A percentile compares a stretch with the other conserved stretches of the same genome.
phyloP scores from a whole-genome alignment of 2,329 filamentous ascomycete species.

The Cylindrodendrum hubeiense region DNA sequence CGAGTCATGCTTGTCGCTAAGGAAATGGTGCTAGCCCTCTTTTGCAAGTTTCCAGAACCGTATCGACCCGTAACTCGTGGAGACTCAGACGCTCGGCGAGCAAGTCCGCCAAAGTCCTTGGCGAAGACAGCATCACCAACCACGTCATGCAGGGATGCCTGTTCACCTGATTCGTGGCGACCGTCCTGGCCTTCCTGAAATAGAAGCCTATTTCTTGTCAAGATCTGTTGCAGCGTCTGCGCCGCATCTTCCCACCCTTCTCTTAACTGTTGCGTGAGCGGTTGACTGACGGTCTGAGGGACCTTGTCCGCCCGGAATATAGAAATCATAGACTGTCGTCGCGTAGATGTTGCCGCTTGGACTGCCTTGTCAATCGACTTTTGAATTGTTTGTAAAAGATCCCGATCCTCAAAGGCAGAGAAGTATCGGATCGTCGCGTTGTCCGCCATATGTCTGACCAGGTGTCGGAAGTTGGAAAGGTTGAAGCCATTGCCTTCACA shows the following conservation, averaged over 20 bases:
- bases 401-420: constrained; percentile 54
- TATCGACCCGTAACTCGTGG: constrained; percentile 40
- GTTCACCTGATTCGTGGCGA: constrained; percentile 30
- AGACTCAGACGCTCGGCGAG: constrained; percentile 47
- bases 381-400: constrained; percentile 51
- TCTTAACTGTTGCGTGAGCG: constrained; percentile 52
- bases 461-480: constrained; percentile 61
- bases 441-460: constrained; percentile 57
- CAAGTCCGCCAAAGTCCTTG: constrained; percentile 53
- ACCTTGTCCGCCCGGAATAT: constrained; percentile 50
- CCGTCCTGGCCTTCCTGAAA: constrained; percentile 45
- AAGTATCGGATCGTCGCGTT: constrained; percentile 60
- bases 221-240: constrained; percentile 48
- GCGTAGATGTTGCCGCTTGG: constrained; percentile 40
- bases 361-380: constrained; percentile 49
- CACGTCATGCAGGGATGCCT: constrained; percentile 24
- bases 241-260: constrained; percentile 55
- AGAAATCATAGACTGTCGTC: constrained; percentile 51
- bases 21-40: constrained; percentile 41
- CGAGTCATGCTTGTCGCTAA: constrained; percentile 35
- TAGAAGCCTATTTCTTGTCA: constrained; percentile 51
- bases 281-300: constrained; percentile 44
- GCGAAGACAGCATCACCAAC: constrained; percentile 47
- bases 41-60: constrained; percentile 32
- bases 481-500: constrained; percentile 68